Base-by-base conservation (phyloP, 2,329 filamentous ascomycete species). In the Cyphellophora attinorum region DNA sequence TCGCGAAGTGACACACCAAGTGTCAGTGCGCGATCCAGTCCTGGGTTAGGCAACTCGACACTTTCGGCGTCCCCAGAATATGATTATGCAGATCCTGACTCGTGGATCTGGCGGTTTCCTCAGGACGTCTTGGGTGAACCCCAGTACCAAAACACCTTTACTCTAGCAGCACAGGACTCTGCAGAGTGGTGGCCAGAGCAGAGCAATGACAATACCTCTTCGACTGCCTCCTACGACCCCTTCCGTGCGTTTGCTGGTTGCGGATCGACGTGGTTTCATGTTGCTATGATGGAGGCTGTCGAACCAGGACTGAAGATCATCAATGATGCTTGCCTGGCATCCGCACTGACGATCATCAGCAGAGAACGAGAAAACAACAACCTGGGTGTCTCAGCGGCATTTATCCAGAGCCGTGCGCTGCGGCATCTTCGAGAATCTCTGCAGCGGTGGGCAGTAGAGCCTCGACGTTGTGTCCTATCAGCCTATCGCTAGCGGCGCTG, bases 341-440 rank as follows among this genome's bases (percentile, higher is more conserved):
- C 41, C 8, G 37, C 41, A 3, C 27, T 44, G 16, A 35, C 41
- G n/a, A 37, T 41, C 12, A 34, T 38, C 11, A 38, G 41, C n/a
- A 31, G 38, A 29, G 38, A 44, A 11, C 29, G 28, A 18, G 30
- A 32, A 12, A 33, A 44, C 14, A 15, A 32, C 11, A 38, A 38
- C 5, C 34, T 41, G 30, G 27, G 23, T 11, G 31, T 44, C 13
- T 33, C 40, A 15, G 35, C 31, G 10, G 38, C 38, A 11, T 41
- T 35, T 16, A 29, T 39, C 19, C 38, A 44, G 19, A 44, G 33
- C 15, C 35, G 31, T 15, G 41, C 41, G 16, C 25, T 44, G 36
- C 35, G 40, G 19, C 38, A 31, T 19, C 17, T 41, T 29, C 35
- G 41, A 11, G 29, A 27, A 15, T 36, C 35, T 17, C 19, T 44